Percentiles rank a stretch among this genome's conserved stretches.
Evolutionary conservation across 148 eudicot species (phyloP).

Genomic region (Simmondsia chinensis): DNA sequence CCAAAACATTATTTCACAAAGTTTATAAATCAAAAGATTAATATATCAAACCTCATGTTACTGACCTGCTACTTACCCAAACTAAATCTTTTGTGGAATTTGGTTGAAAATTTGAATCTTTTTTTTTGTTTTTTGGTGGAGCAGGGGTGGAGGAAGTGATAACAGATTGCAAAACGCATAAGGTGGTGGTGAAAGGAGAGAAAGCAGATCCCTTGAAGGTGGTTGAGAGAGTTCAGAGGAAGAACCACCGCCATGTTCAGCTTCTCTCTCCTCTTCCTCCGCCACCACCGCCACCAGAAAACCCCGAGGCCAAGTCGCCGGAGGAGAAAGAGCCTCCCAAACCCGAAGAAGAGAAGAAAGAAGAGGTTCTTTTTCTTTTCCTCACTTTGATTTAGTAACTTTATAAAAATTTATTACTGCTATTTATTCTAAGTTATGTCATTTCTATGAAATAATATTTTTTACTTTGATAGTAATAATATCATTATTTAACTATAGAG

Average conservation of each 20-base stretch:
- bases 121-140: not conserved
- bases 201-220: constrained; percentile 40
- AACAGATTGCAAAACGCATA: constrained; percentile 40
- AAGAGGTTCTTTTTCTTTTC: constrained; percentile 18
- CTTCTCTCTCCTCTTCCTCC: constrained; percentile 47
- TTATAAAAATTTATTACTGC: no score
- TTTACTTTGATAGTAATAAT: no score
- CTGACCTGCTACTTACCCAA: not conserved
- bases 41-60: not conserved
- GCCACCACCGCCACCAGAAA: constrained; percentile 33
- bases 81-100: not conserved
- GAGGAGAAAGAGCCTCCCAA: no score
- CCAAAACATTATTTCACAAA: no score
- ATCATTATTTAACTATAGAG: no score
- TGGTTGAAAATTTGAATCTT: no score
- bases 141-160: constrained; percentile 59
- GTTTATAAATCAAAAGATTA: no score
- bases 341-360: constrained; percentile 36
- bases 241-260: constrained; percentile 49
- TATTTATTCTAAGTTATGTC: no score
- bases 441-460: no score
- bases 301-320: constrained; percentile 12
- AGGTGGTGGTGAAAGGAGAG: constrained; percentile 60
- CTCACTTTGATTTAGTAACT: no score
- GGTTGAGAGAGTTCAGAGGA: constrained; percentile 38